Base-by-base conservation (phyloP, 495 filamentous ascomycete species). In the Neurospora cerealis region DNA sequence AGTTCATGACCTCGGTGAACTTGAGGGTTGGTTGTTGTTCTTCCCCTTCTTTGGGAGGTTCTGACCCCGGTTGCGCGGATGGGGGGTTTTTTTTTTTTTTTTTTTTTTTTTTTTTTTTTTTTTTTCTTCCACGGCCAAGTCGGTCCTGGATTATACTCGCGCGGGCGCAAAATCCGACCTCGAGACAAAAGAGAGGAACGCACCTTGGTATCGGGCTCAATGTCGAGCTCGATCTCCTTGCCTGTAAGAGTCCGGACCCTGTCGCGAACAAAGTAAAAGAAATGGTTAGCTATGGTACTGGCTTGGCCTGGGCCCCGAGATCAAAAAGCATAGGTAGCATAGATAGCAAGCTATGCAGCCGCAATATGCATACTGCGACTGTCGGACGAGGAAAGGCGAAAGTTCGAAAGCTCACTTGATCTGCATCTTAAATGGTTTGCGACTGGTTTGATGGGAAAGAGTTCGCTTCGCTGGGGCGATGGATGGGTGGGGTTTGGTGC, bases 191-290 rank as follows among this genome's bases (percentile, higher is more conserved):
- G 60, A 70, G 48, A 62, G 24, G 9, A 34, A 73, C 75, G 78
- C 84, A 97, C 95, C 87, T 93, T 96, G 85, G 97, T 95, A 77
- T 95, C 91, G 37, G 79, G 79, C 85, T 99, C 96, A 79, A 99
- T 96, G 81, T 98, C 94, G 72, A 99, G 89, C 85, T 97, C 95
- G 83, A 99, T 98, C 84, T 98, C 93, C 86, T 98, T 98, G 78
- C 96, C 96, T 70, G 96, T 98, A 73, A 99, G 90, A 77, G 96
- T 99, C 79, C 96, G 92, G 82, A 99, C 96, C 87, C 96, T 99
- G 75, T 15, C 38, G 13, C 28, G 9, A 48, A 46, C 48, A 60
- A 60, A 28, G 48, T 28, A 15, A 28, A 54, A 15, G 42, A n/a
- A n/a, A 24, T 6, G 11, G 42, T 38, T 46, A 24, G 54, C 44